phyloP scores from a whole-genome alignment of 2,329 filamentous ascomycete species.

The Herpotrichia juniperi region DNA sequence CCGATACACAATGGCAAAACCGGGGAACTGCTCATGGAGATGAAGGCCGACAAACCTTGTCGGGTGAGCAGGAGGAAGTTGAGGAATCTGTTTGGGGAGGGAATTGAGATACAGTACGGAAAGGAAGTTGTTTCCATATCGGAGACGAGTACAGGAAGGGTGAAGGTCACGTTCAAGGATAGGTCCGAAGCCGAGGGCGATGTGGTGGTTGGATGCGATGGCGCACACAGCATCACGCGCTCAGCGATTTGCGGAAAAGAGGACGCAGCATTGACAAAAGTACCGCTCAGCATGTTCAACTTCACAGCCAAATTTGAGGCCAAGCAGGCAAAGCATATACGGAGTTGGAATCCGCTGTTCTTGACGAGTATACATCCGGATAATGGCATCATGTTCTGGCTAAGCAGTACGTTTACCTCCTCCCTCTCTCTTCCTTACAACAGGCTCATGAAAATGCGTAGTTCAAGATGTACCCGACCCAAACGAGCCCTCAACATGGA shows the following conservation, averaged over 20 bases:
- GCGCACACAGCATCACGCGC: conserved; percentile 21
- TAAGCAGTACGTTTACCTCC: conserved; percentile 21
- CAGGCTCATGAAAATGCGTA: not conserved
- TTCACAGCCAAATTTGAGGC: conserved; percentile 21
- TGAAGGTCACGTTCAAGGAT: conserved; percentile 26
- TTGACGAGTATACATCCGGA: conserved; percentile 25
- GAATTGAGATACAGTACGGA: conserved; percentile 26
- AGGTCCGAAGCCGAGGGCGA: conserved; percentile 22
- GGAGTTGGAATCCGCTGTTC: conserved; percentile 24
- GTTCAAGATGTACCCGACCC: conserved; percentile 39
- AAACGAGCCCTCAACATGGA: conserved; percentile 35
- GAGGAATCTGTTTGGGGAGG: conserved; percentile 28
- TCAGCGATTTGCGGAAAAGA: conserved; percentile 22
- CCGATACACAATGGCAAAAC: conserved; percentile 32
- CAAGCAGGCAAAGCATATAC: conserved; percentile 19
- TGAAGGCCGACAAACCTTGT: conserved; percentile 24
- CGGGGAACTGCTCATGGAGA: conserved; percentile 28
- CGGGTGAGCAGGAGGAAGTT: conserved; percentile 28
- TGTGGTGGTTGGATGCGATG: conserved; percentile 27
- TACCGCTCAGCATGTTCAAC: conserved; percentile 30
- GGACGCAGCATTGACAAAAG: conserved; percentile 20
- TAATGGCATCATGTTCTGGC: conserved; percentile 30
- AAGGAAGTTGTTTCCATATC: conserved; percentile 17
- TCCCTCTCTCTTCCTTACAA: not conserved
- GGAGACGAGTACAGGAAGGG: conserved; percentile 15